These are phyloP conservation scores for Aphanomyces stellatus DNA, from an alignment of 352 stramenopile species.

Conservation along the genomic window DNA sequence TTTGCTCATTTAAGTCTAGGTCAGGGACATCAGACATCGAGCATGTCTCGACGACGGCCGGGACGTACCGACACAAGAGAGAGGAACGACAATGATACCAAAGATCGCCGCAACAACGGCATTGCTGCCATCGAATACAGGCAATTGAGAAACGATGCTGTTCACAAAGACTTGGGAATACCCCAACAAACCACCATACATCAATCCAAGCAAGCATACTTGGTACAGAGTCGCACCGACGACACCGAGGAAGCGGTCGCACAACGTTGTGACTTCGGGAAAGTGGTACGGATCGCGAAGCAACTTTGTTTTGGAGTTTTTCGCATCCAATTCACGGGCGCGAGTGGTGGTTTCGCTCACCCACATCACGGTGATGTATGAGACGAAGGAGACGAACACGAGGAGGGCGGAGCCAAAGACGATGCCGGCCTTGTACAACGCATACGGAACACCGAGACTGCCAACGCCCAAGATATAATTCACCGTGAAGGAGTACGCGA, in stretches of 20 bases:
- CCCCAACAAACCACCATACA: constrained; percentile 82
- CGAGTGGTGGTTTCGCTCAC: constrained; percentile 67
- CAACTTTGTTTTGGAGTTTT: constrained; percentile 16
- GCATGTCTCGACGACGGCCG: neutral
- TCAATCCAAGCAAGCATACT: constrained; percentile 73
- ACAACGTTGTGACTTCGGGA: constrained; percentile 72
- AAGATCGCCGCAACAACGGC: constrained; percentile 64
- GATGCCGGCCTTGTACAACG: constrained; percentile 72
- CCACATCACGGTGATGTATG: constrained; percentile 87
- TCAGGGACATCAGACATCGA: neutral
- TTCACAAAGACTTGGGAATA: constrained; percentile 90
- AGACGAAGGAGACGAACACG: constrained; percentile 65
- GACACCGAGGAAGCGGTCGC: constrained; percentile 55
- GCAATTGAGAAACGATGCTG: constrained; percentile 64
- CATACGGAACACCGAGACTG: constrained; percentile 84
- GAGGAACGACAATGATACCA: constrained; percentile 74
- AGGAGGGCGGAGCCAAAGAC: constrained; percentile 70
- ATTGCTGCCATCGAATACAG: constrained; percentile 45
- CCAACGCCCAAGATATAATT: constrained; percentile 90
- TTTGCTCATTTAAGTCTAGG: constrained; percentile 83
- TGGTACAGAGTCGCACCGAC: constrained; percentile 72
- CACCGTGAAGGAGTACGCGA: constrained; percentile 85
- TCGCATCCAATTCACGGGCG: constrained; percentile 33
- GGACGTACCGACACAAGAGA: constrained; percentile 44
- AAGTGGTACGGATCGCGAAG: constrained; percentile 31